A percentile compares a stretch with the other conserved stretches of the same genome.
These are phyloP conservation scores for Penstemon davidsonii DNA, from an alignment of 257 asterid genomes.

Conservation along the genomic window DNA sequence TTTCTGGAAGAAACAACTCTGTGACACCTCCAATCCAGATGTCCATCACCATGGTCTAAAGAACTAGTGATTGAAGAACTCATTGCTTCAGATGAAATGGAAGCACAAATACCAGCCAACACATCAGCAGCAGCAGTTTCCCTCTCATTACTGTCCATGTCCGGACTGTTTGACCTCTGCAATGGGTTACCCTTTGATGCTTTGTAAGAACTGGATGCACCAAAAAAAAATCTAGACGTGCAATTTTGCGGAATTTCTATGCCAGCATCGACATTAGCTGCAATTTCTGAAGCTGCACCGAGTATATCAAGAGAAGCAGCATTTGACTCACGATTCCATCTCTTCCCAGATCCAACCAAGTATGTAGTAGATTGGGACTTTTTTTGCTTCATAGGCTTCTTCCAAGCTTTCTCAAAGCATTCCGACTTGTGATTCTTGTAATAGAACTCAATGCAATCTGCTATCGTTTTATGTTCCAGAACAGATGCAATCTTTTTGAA, in stretches of 20 bases:
- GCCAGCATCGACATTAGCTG: slow-evolving; percentile 55
- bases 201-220: slow-evolving; percentile 43
- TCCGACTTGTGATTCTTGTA: slow-evolving; percentile 94
- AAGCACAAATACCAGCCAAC: slow-evolving; percentile 93
- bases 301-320: slow-evolving; percentile 83
- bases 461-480: slow-evolving; percentile 69
- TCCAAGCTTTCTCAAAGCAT: slow-evolving; percentile 68
- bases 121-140: slow-evolving; percentile 96
- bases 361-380: slow-evolving; percentile 60
- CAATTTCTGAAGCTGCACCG: slow-evolving; percentile 81
- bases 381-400: slow-evolving; percentile 57
- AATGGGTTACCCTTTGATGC: slow-evolving; percentile 41
- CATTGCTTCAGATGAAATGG: slow-evolving; percentile 94
- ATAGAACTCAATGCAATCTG: slow-evolving; percentile 94
- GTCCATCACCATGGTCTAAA: slow-evolving; percentile 67
- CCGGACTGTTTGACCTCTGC: slow-evolving; percentile 56
- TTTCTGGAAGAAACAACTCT: slow-evolving; percentile 51
- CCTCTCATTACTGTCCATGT: slow-evolving; percentile 53
- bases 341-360: slow-evolving; percentile 71
- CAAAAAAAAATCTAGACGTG: slow-evolving; percentile 41
- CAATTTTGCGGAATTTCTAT: slow-evolving; percentile 49
- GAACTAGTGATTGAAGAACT: slow-evolving; percentile 90
- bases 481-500: slow-evolving; percentile 78
- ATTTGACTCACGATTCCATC: slow-evolving; percentile 70
- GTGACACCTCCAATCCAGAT: slow-evolving; percentile 60